phyloP scores from a whole-genome alignment of 129 eudicot species.

The Chrysanthemum lavandulifolium region DNA sequence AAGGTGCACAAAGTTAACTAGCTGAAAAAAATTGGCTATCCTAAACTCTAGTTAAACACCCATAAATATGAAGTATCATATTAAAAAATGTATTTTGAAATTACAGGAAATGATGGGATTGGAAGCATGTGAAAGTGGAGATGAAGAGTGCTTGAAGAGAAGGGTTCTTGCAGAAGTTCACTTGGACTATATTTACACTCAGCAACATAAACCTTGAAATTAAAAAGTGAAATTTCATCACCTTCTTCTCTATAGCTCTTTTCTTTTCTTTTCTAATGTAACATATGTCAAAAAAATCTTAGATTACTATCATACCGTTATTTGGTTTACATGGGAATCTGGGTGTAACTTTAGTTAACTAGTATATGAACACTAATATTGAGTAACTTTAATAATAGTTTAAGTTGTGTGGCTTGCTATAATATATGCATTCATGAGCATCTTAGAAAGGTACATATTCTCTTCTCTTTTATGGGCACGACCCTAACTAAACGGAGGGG shows the following conservation, averaged over 20 bases:
- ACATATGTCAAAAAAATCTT: conserved; percentile 13
- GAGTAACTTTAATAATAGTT: conserved; percentile 4
- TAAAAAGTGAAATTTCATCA: conserved; percentile 4
- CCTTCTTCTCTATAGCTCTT: conserved; percentile 6
- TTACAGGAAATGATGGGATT: conserved; percentile 59
- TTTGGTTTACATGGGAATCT: conserved; percentile 5
- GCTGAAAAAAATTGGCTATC: too few species aligned
- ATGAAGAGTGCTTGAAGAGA: conserved; percentile 75
- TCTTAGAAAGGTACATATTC: background rate
- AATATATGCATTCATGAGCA: conserved; percentile 10
- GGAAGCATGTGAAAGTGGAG: conserved; percentile 62
- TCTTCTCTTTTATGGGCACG: background rate
- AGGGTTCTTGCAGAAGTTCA: conserved; percentile 75
- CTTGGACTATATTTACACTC: conserved; percentile 95
- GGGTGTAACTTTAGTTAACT: conserved; percentile 19
- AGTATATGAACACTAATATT: conserved; percentile 14
- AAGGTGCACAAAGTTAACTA: too few species aligned
- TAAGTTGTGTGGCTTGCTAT: too few species aligned
- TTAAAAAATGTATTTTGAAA: background rate
- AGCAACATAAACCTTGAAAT: conserved; percentile 58
- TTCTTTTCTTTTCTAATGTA: conserved; percentile 6
- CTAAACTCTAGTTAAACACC: too few species aligned
- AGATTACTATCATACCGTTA: conserved; percentile 3
- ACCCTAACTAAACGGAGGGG: background rate
- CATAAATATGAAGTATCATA: background rate